Percentiles rank a stretch among this genome's conserved stretches.
Conservation (phyloP, 352 stramenopile genomes). For the Phytophthora pluvialis region DNA sequence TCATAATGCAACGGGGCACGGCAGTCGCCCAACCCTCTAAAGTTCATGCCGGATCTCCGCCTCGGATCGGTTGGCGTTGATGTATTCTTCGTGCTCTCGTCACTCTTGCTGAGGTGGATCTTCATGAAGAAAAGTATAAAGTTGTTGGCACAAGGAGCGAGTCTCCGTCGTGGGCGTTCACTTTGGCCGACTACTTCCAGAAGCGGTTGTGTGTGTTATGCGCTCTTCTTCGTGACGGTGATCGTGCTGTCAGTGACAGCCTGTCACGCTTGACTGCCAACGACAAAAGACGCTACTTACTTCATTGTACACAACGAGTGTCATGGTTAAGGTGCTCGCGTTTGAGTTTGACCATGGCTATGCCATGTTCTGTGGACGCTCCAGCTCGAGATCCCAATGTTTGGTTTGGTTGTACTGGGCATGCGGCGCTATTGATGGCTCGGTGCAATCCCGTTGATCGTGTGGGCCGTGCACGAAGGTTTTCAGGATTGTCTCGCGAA, state of each 20-base stretch:
- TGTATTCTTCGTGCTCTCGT: constrained; percentile 35
- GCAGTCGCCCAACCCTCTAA: too few species aligned
- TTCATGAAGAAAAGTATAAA: constrained; percentile 33
- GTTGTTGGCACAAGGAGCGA: constrained; percentile 10
- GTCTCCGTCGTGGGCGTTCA: constrained; percentile 15
- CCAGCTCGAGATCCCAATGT: constrained; percentile 33
- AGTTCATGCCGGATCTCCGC: too few species aligned
- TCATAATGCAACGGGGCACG: too few species aligned
- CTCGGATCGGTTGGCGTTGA: constrained; percentile 24
- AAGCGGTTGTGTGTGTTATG: constrained; percentile 63
- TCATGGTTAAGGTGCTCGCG: constrained; percentile 45
- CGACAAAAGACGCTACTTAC: constrained; percentile 40
- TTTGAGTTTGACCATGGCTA: constrained; percentile 44
- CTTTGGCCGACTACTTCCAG: constrained; percentile 48
- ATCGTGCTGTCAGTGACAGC: constrained; percentile 19
- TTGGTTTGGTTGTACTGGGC: constrained; percentile 30
- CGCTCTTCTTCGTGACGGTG: constrained; percentile 51
- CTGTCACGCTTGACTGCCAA: constrained; percentile 27
- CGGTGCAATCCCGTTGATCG: constrained; percentile 19
- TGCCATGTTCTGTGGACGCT: constrained; percentile 43
- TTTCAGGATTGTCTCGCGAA: too few species aligned
- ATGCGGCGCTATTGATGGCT: constrained; percentile 37
- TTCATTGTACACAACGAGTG: constrained; percentile 32
- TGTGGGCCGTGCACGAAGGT: constrained; percentile 32
- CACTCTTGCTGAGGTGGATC: constrained; percentile 29